Percentiles rank a stretch among this genome's conserved stretches.
phyloP scores from a whole-genome alignment of 2,329 filamentous ascomycete species.

The Paecilomyces variotii region DNA sequence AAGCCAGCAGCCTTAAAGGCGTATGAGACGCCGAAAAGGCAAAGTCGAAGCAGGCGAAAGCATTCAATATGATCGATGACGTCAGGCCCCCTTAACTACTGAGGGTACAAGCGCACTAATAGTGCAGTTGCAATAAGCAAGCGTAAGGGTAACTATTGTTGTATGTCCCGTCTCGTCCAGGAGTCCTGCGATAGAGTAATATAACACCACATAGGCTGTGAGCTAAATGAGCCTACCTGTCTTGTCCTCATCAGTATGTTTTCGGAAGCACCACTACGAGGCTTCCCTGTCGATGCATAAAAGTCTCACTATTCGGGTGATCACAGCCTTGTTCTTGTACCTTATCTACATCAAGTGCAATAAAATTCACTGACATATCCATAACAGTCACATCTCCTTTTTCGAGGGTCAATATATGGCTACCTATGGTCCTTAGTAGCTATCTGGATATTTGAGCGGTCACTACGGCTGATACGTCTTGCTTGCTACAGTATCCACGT shows the following conservation, averaged over 20 bases:
- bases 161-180: background rate
- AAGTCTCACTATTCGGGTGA: background rate
- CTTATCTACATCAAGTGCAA: background rate
- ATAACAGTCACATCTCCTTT: background rate
- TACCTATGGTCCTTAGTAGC: slow-evolving; percentile 42
- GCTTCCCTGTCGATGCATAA: background rate
- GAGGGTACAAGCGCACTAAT: too few species aligned
- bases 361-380: background rate
- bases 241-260: background rate
- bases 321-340: background rate
- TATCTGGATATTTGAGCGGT: slow-evolving; percentile 42
- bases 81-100: too few species aligned
- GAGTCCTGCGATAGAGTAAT: background rate
- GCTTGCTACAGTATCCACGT: slow-evolving; percentile 34
- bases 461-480: slow-evolving; percentile 31
- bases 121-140: too few species aligned
- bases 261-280: background rate
- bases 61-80: too few species aligned
- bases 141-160: background rate
- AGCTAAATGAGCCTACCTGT: background rate
- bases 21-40: too few species aligned
- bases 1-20: too few species aligned
- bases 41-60: too few species aligned
- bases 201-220: background rate
- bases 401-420: slow-evolving; percentile 4